Evolutionary conservation across 306 rosid species (phyloP), one percentile per base, ranked within the genome.

Genomic region (Vigna trinervia): DNA sequence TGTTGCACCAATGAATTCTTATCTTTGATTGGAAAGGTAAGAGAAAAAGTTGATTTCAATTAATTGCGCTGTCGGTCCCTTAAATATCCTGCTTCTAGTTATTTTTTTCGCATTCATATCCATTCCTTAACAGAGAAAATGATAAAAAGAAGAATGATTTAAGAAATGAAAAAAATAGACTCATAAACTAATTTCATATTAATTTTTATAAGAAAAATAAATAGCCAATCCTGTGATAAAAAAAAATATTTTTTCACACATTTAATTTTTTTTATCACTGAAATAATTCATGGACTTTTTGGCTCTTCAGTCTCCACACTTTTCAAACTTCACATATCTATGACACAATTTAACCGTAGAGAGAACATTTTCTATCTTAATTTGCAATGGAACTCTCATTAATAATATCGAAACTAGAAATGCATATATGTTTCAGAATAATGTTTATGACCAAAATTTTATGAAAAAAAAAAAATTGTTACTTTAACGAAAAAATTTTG

Each of bases 1-100:
- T 69, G 77, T 73, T 73, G 57, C 67, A 75, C 84, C 87, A 70
- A 74, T 69, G 71, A 79, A 74, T 79, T 84, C 64, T 83, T 83
- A 84, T 84, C 84, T 79, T 69, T 62, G 71, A 30, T 47, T 20
- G 52, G 75, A 78, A 78, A 78, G 80, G 80, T 43, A 59, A 78
- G 77, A 65, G 58, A 26, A 30, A 82, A 82, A 73, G 76, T 26
- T 56, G 67, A 80, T 64, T 78, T 57, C 71, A 66, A 72, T 77
- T 70, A 78, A 78, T 72, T 77, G 52, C 71, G 22, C 28, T 82
- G 85, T 82, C 82, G 80, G 86, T 28, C 71, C 59, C 71, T 46
- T 7, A 26, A 77, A 60, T 75, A 39, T 75, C 75, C 32, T 12
- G 52, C 77, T 8, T 12, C 43, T 5, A 26, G 28, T 26, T 26